A percentile compares a stretch with the other conserved stretches of the same genome.
Conservation (phyloP, 371 early-diverging fungal species). For the Nematocida ironsii region DNA sequence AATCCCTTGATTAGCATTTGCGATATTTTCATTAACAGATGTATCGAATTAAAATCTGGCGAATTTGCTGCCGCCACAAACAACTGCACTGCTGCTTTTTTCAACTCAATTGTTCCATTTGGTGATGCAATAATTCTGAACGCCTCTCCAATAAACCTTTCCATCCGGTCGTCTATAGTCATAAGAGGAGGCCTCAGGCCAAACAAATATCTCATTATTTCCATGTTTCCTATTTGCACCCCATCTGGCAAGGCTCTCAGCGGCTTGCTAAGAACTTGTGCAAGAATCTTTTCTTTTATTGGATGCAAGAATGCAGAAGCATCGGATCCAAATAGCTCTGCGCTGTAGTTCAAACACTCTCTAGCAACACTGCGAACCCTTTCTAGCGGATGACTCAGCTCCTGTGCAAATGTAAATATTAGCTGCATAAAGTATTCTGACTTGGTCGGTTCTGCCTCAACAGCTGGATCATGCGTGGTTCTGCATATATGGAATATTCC, state of each 20-base stretch:
- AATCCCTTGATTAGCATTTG: conserved; percentile 56
- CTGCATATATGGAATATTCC: conserved; percentile 46
- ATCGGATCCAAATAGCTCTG: conserved; percentile 51
- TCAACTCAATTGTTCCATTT: conserved; percentile 23
- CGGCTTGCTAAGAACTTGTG: conserved; percentile 53
- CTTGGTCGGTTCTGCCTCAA: conserved; percentile 22
- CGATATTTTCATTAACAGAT: conserved; percentile 42
- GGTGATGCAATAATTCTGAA: conserved; percentile 52
- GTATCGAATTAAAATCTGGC: conserved; percentile 32
- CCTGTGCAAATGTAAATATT: conserved; percentile 49
- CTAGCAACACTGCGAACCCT: conserved; percentile 23
- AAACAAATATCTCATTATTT: conserved; percentile 48
- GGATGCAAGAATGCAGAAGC: conserved; percentile 35
- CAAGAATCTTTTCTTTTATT: conserved; percentile 46
- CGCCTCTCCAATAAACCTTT: conserved; percentile 57
- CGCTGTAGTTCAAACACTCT: conserved; percentile 52
- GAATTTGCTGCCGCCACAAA: conserved; percentile 52
- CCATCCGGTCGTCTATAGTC: conserved; percentile 42
- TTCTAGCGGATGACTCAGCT: conserved; percentile 43
- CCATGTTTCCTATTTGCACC: conserved; percentile 59
- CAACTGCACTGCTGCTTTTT: conserved; percentile 22
- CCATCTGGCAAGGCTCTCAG: conserved; percentile 44
- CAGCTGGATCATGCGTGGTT: conserved; percentile 49
- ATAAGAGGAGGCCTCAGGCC: conserved; percentile 49
- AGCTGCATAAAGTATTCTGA: conserved; percentile 54